Base-by-base conservation (phyloP, 129 eudicot genomes). In the Escallonia rubra region DNA sequence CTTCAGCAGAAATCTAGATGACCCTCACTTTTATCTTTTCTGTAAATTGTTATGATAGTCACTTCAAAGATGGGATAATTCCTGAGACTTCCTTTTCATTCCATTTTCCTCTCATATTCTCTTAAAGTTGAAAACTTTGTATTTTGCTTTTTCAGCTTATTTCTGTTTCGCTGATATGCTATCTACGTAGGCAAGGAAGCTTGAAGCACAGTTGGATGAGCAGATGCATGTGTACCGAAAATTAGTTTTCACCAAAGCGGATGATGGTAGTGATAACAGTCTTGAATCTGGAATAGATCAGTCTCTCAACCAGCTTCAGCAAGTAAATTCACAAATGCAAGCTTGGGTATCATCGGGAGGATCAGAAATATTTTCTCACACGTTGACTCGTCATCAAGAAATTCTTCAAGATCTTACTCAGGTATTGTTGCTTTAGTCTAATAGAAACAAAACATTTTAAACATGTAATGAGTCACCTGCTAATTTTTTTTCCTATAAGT, bases 271-370 rank as follows among this genome's bases (percentile, higher is more conserved):
- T 47, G 92, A 93, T 68, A 80, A 80, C 76, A 82, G 75, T 66
- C 78, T 93, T 69, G 99, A 85, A 70, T 81, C 93, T 52, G 88
- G 79, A 42, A 84, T 93, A 63, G 99, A 89, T 58, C 92, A 78
- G 42, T 78, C 89, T 10, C 80, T 93, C 69, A 86, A 81, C 73
- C 96, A 93, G 55, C 90, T 89, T 51, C 88, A 93, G n/a, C 90
- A 80, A 78, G 95, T 93, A 40, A 89, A 86, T 76, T 78, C 73
- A 9, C 99, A 93, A 68, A 93, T 93, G 99, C 95, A 90, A 82
- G 87, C 82, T 23, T 93, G 96, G 99, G 95, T 93, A 43, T 89
- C 99, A 71, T 89, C 99, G 7, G 99, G 99, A 57, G 99, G 96
- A 64, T 78, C 89, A 13, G 95, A 93, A 77, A 87, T 93, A 10